phyloP scores from a whole-genome alignment of 1,139 yeast genomes.

The Scheffersomyces illinoinensis region DNA sequence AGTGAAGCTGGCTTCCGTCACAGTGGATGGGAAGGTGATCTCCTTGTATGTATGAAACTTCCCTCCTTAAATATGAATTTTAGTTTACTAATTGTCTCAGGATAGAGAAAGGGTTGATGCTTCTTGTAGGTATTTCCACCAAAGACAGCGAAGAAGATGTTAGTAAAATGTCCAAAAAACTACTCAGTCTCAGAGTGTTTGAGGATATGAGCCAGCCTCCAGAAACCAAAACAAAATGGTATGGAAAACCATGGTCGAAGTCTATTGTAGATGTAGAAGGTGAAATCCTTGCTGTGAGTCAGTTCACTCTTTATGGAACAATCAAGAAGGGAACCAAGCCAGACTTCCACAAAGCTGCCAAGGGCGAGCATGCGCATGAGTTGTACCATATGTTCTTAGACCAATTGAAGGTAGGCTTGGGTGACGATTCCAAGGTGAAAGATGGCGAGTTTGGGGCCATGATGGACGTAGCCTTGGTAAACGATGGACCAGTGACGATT shows the following conservation, averaged over 20 bases:
- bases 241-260: conserved; percentile 62
- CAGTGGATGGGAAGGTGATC: conserved; percentile 68
- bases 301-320: conserved; percentile 83
- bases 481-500: conserved; percentile 84
- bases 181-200: conserved; percentile 66
- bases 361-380: conserved; percentile 68
- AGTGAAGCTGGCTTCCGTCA: conserved; percentile 83
- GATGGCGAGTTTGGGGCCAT: conserved; percentile 95
- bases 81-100: conserved; percentile 24
- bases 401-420: conserved; percentile 53
- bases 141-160: conserved; percentile 78
- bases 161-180: conserved; percentile 63
- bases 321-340: conserved; percentile 91
- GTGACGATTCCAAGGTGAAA: conserved; percentile 60
- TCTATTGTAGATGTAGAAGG: conserved; percentile 46
- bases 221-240: conserved; percentile 43
- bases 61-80: background rate
- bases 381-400: conserved; percentile 65
- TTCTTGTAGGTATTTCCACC: conserved; percentile 80
- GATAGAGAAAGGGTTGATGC: conserved; percentile 72
- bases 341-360: conserved; percentile 88
- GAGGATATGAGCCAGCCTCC: conserved; percentile 51
- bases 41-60: conserved; percentile 55
- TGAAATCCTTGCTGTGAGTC: conserved; percentile 66
- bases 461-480: conserved; percentile 89